These are phyloP conservation scores for Leccinum obscurum DNA, from an alignment of 768 basidiomycete genomes.

Conservation along the genomic window DNA sequence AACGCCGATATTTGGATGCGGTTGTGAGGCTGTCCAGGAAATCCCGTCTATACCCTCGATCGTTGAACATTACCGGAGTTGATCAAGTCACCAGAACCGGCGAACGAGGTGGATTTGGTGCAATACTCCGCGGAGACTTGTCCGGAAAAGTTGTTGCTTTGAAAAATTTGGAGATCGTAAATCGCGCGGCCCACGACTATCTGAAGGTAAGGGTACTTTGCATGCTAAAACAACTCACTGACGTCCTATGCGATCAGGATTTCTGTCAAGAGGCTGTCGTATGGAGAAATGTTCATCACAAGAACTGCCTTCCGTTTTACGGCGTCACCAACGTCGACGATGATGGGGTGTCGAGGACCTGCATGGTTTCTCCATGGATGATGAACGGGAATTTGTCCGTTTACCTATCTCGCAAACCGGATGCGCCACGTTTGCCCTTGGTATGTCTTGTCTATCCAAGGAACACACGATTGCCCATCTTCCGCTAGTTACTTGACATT, in stretches of 20 bases:
- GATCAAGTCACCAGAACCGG: conserved; percentile 13
- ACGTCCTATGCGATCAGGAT: conserved; percentile 18
- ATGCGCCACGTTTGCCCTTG: conserved; percentile 32
- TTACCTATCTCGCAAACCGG: conserved; percentile 31
- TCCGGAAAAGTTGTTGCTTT: conserved; percentile 32
- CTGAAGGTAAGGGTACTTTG: conserved; percentile 23
- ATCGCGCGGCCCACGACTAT: conserved; percentile 25
- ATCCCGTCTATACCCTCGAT: conserved; percentile 29
- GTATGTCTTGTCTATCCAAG: conserved; percentile 22
- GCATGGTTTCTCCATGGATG: conserved; percentile 29
- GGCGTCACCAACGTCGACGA: conserved; percentile 21
- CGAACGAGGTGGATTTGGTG: conserved; percentile 32
- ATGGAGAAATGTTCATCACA: conserved; percentile 32
- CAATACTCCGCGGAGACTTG: conserved; percentile 31
- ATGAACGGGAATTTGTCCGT: conserved; percentile 31
- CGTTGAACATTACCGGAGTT: conserved; percentile 23
- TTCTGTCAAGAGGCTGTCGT: conserved; percentile 32
- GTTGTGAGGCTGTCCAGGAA: conserved; percentile 31
- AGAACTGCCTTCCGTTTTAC: conserved; percentile 33
- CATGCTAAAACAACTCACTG: background rate
- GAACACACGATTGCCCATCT: conserved; percentile 2
- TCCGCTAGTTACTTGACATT: conserved; percentile 36
- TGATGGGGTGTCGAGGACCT: conserved; percentile 15
- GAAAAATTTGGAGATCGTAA: conserved; percentile 27
- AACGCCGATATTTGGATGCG: conserved; percentile 29